Evolutionary conservation across 495 filamentous ascomycete genomes (phyloP).

Genomic region (Astrocystis sublimbata): DNA sequence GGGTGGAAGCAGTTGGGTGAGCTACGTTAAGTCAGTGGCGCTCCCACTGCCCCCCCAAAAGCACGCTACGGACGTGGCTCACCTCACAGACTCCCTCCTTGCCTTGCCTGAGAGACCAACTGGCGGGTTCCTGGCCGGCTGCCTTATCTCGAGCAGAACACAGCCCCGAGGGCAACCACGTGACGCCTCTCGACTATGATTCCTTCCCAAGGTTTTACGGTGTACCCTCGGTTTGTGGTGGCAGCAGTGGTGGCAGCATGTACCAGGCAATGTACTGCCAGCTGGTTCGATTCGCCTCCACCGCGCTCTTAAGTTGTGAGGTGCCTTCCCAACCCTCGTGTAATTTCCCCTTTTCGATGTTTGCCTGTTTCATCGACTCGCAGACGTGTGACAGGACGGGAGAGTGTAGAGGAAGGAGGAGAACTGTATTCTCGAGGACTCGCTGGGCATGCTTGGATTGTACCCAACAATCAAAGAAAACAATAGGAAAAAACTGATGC

Average conservation of each 20-base stretch:
- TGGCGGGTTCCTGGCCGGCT: background rate
- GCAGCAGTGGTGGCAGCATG: background rate
- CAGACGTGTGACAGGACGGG: background rate
- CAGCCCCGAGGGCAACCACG: constrained; percentile 10
- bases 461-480: background rate
- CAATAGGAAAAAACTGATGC: too few relatives aligned
- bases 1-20: constrained; percentile 17
- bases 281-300: background rate
- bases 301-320: background rate
- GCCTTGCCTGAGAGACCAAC: background rate
- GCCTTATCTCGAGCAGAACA: constrained; percentile 5
- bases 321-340: background rate
- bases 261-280: background rate
- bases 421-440: background rate
- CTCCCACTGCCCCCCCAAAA: constrained; percentile 11
- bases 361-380: background rate
- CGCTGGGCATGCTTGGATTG: background rate
- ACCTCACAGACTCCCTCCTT: background rate
- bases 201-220: too few relatives aligned
- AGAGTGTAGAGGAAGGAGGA: background rate
- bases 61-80: background rate
- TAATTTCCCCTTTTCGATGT: constrained; percentile 1
- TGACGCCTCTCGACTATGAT: background rate
- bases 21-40: constrained; percentile 14
- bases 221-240: background rate